phyloP scores from a whole-genome alignment of 768 basidiomycete genomes.

The Favolaschia claudopus region DNA sequence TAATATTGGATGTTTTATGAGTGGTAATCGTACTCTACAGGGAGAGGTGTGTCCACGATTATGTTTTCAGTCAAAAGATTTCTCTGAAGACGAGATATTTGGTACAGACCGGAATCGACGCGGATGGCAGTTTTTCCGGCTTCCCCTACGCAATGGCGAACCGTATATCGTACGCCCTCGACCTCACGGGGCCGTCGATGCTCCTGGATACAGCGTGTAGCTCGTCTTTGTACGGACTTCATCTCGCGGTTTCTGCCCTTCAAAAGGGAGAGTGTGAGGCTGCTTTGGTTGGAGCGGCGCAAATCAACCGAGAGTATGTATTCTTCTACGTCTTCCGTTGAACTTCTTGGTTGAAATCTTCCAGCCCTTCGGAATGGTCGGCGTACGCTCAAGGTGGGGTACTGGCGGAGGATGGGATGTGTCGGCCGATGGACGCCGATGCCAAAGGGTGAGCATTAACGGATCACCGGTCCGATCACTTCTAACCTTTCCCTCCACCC shows the following conservation, averaged over 20 bases:
- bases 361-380: slow-evolving; percentile 1
- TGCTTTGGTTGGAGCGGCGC: slow-evolving; percentile 43
- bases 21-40: neutral
- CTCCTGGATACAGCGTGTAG: slow-evolving; percentile 48
- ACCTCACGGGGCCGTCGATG: slow-evolving; percentile 40
- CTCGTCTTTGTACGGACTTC: slow-evolving; percentile 45
- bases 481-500: neutral
- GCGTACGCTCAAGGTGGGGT: slow-evolving; percentile 2
- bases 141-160: slow-evolving; percentile 35
- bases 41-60: neutral
- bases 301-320: slow-evolving; percentile 33
- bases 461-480: neutral
- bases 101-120: neutral
- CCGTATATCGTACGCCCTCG: slow-evolving; percentile 35
- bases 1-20: slow-evolving; percentile 6
- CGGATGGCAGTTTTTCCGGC: neutral
- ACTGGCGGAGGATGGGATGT: slow-evolving; percentile 8
- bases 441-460: neutral
- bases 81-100: neutral
- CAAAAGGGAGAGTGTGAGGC: slow-evolving; percentile 43
- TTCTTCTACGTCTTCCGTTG: slow-evolving; percentile 29
- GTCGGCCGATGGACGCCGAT: slow-evolving; percentile 23
- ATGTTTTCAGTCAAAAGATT: too few relatives aligned
- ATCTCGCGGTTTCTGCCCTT: slow-evolving; percentile 46
- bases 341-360: slow-evolving; percentile 41